A percentile compares a stretch with the other conserved stretches of the same genome.
phyloP scores from a whole-genome alignment of 306 rosid species.

The Prunus salicina region DNA sequence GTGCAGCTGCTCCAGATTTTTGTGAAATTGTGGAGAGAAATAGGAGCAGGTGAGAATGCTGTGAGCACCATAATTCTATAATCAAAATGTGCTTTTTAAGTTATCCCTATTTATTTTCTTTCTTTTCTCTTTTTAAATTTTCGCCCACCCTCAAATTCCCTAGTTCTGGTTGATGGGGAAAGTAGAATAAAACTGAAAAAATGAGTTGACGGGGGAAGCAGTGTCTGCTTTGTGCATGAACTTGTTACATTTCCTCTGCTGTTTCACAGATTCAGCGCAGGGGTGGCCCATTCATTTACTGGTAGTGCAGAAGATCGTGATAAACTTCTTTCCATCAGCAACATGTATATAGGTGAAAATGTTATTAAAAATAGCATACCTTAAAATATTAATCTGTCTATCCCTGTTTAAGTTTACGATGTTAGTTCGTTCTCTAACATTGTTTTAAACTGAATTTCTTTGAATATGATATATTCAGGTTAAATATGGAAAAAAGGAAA shows the following conservation, averaged over 20 bases:
- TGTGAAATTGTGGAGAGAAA: conserved; percentile 80
- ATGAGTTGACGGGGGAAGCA: neutral
- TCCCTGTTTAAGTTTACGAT: neutral
- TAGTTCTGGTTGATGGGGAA: neutral
- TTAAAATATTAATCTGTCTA: neutral
- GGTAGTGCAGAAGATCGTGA: conserved; percentile 69
- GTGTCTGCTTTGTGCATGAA: conserved; percentile 17
- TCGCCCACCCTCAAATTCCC: neutral
- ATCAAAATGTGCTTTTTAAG: conserved; percentile 14
- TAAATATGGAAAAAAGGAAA: neutral
- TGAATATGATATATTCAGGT: neutral
- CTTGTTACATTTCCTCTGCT: conserved; percentile 14
- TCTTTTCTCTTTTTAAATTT: neutral
- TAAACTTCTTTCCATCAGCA: conserved; percentile 73
- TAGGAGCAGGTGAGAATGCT: conserved; percentile 52
- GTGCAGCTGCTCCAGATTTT: conserved; percentile 90
- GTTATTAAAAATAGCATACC: neutral
- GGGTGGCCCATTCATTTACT: conserved; percentile 93
- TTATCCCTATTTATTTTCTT: neutral
- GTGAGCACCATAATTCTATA: conserved; percentile 7
- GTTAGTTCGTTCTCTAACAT: neutral
- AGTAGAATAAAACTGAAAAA: neutral
- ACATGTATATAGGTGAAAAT: conserved; percentile 70
- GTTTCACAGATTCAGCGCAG: conserved; percentile 61
- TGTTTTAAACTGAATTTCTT: neutral